Evolutionary conservation across 208 protist species (phyloP).

Genomic region (Acanthamoeba castellanii): DNA sequence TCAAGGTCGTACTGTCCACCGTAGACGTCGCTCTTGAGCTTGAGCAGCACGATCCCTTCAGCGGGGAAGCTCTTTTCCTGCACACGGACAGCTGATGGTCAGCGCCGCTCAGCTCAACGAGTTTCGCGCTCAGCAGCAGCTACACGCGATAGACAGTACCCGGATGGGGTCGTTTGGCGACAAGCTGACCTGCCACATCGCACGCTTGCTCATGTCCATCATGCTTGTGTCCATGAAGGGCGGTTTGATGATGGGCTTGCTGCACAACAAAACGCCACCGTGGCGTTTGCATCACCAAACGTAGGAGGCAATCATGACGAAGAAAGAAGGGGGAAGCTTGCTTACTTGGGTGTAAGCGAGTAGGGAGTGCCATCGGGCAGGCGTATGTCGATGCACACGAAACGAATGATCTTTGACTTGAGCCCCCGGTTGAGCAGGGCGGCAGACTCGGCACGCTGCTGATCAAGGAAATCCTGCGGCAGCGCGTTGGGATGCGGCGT

Average conservation of each 20-base stretch:
- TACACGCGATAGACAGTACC: background rate
- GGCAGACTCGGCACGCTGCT: constrained; percentile 44
- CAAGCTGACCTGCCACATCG: constrained; percentile 17
- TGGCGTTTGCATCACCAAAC: background rate
- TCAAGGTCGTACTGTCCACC: constrained; percentile 22
- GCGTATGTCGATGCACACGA: constrained; percentile 7
- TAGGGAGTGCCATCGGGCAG: constrained; percentile 34
- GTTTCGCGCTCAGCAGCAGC: too few species aligned
- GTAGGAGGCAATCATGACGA: background rate
- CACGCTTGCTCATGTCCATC: constrained; percentile 26
- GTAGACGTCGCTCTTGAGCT: constrained; percentile 35
- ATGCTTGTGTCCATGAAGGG: constrained; percentile 30
- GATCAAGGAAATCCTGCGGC: constrained; percentile 46
- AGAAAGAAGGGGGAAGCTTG: background rate
- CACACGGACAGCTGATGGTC: background rate
- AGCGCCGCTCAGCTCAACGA: too few species aligned
- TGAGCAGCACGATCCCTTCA: constrained; percentile 16
- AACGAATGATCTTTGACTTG: constrained; percentile 41
- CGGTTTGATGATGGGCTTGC: constrained; percentile 37
- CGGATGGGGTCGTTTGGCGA: constrained; percentile 1
- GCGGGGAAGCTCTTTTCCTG: constrained; percentile 19
- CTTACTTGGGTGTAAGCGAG: constrained; percentile 21
- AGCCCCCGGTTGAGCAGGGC: background rate
- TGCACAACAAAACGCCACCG: background rate
- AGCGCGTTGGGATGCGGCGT: constrained; percentile 37